Evolutionary conservation across 352 stramenopile species (phyloP).

Genomic region (Pythium guiyangense): DNA sequence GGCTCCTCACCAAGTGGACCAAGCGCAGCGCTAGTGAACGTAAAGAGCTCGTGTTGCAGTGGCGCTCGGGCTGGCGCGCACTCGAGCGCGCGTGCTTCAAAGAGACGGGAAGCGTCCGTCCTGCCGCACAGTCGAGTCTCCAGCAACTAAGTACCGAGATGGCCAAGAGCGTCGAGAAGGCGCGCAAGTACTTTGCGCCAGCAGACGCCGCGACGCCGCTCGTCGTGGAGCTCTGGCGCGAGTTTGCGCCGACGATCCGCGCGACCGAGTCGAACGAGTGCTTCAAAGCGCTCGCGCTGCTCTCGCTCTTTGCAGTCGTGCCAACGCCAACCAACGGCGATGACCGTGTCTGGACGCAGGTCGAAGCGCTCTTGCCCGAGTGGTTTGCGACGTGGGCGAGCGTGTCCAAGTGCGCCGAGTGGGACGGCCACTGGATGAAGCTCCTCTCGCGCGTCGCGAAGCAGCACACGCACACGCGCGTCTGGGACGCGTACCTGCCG

Average conservation of each 20-base stretch:
- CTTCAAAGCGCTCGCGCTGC: constrained; percentile 54
- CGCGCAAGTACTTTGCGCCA: constrained; percentile 38
- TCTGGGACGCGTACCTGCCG: constrained; percentile 31
- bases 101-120: constrained; percentile 23
- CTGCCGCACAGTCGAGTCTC: constrained; percentile 34
- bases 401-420: constrained; percentile 48
- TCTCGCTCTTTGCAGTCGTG: constrained; percentile 46
- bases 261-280: constrained; percentile 45
- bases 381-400: constrained; percentile 58
- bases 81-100: constrained; percentile 56
- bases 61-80: constrained; percentile 32
- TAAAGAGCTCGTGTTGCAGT: constrained; percentile 30
- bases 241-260: constrained; percentile 35
- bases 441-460: constrained; percentile 61
- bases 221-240: constrained; percentile 43
- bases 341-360: constrained; percentile 1
- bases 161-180: constrained; percentile 45
- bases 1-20: constrained; percentile 55
- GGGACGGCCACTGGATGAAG: constrained; percentile 76
- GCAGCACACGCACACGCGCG: constrained; percentile 23
- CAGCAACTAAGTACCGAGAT: constrained; percentile 30
- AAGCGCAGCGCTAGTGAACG: constrained; percentile 20
- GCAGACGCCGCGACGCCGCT: constrained; percentile 22
- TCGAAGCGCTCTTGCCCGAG: constrained; percentile 31
- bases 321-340: constrained; percentile 3